phyloP scores from a whole-genome alignment of 2,329 filamentous ascomycete species.

The Graphilbum fragrans region DNA sequence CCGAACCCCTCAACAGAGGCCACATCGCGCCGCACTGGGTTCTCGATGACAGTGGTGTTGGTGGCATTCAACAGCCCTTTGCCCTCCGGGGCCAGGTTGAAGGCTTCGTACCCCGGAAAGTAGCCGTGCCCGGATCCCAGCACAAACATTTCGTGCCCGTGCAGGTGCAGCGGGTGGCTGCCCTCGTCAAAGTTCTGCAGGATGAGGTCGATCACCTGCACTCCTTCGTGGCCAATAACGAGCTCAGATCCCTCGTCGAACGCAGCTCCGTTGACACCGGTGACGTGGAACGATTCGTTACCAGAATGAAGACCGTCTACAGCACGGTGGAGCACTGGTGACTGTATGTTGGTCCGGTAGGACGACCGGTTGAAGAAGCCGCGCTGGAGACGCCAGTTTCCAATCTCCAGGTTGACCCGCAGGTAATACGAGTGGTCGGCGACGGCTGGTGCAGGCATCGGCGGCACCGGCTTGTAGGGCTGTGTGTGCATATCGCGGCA shows the following conservation, averaged over 20 bases:
- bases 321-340: conserved; percentile 37
- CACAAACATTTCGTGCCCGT: conserved; percentile 33
- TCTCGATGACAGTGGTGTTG: conserved; percentile 20
- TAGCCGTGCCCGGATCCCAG: conserved; percentile 50
- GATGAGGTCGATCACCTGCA: conserved; percentile 58
- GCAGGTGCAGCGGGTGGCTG: conserved; percentile 14
- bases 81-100: conserved; percentile 20
- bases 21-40: conserved; percentile 35
- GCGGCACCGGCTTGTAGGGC: conserved; percentile 28
- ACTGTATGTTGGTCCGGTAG: conserved; percentile 32
- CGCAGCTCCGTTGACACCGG: conserved; percentile 39
- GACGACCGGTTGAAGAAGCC: conserved; percentile 46
- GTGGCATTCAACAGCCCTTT: conserved; percentile 21
- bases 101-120: conserved; percentile 28
- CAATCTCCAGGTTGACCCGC: conserved; percentile 46
- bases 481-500: conserved; percentile 39
- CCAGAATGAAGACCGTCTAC: conserved; percentile 27
- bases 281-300: conserved; percentile 35
- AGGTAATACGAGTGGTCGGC: conserved; percentile 41
- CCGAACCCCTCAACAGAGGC: conserved; percentile 32
- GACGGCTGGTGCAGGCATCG: conserved; percentile 27
- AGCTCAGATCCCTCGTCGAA: conserved; percentile 31
- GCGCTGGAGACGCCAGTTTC: conserved; percentile 42
- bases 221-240: conserved; percentile 48
- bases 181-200: conserved; percentile 24